These are phyloP conservation scores for Tricholoma matsutake DNA, from an alignment of 768 basidiomycete genomes.

Conservation along the genomic window DNA sequence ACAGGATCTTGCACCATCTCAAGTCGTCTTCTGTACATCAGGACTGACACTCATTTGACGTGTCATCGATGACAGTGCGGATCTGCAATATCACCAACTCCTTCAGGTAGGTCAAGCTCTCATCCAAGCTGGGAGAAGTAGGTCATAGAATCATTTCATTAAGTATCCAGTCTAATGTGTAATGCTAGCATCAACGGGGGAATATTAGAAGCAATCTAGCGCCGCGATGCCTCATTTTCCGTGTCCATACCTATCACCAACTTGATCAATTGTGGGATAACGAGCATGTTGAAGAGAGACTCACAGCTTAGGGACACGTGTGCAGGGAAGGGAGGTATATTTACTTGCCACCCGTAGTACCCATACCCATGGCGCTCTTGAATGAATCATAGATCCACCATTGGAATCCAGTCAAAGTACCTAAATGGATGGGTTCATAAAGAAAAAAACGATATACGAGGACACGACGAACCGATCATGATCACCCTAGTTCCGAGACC, in stretches of 20 bases:
- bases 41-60: no score
- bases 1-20: no score
- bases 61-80: no score
- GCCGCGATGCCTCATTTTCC: background rate
- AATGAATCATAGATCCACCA: constrained; percentile 94
- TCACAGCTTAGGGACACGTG: constrained; percentile 1
- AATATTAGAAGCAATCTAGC: background rate
- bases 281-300: background rate
- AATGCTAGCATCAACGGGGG: background rate
- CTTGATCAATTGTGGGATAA: background rate
- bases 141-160: background rate
- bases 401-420: constrained; percentile 72
- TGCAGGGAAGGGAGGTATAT: constrained; percentile 8
- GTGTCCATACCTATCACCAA: background rate
- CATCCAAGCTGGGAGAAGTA: background rate
- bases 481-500: constrained; percentile 85
- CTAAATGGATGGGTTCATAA: constrained; percentile 9
- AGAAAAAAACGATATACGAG: constrained; percentile 16
- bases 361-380: constrained; percentile 81
- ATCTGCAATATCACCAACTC: no score
- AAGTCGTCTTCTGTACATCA: no score
- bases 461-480: constrained; percentile 64
- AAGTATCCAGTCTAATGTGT: background rate
- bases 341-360: constrained; percentile 88
- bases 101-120: background rate